phyloP scores from a whole-genome alignment of 108 stramenopile species.

The Skeletonema costatum region DNA sequence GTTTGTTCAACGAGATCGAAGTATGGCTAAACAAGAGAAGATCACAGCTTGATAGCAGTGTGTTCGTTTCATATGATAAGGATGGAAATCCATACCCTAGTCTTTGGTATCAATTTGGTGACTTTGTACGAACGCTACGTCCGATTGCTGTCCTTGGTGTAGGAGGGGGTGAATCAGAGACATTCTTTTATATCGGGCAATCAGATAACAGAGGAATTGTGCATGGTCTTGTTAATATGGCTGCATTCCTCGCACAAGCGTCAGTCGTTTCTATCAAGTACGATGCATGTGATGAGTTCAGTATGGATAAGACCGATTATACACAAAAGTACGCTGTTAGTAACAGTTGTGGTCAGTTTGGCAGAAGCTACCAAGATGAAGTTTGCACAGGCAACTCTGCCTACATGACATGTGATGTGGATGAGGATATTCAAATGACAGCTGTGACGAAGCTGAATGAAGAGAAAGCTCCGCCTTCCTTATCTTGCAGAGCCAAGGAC shows the following conservation, averaged over 20 bases:
- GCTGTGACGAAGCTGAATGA: slow-evolving; percentile 14
- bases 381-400: slow-evolving; percentile 4
- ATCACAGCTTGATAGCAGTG: slow-evolving; percentile 4
- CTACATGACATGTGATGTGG: slow-evolving; percentile 30
- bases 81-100: slow-evolving; percentile 20
- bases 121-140: slow-evolving; percentile 8
- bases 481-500: slow-evolving; percentile 16
- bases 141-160: slow-evolving; percentile 19
- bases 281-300: slow-evolving; percentile 47
- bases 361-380: slow-evolving; percentile 27
- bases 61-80: slow-evolving; percentile 24
- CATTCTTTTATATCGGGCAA: slow-evolving; percentile 25
- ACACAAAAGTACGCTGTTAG: slow-evolving; percentile 17
- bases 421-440: slow-evolving; percentile 13
- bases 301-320: slow-evolving; percentile 19
- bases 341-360: slow-evolving; percentile 32
- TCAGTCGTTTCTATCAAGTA: slow-evolving; percentile 25
- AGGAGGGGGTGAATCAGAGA: slow-evolving; percentile 15
- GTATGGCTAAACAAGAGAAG: slow-evolving; percentile 2
- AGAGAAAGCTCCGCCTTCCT: slow-evolving; percentile 11
- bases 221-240: slow-evolving; percentile 31
- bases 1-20: slow-evolving; percentile 6
- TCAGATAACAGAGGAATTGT: slow-evolving; percentile 18
- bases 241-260: slow-evolving; percentile 37
- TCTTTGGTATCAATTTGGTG: slow-evolving; percentile 15